These are phyloP conservation scores for Nakazawaea holstii DNA, from an alignment of 805 yeast species.

Conservation along the genomic window DNA sequence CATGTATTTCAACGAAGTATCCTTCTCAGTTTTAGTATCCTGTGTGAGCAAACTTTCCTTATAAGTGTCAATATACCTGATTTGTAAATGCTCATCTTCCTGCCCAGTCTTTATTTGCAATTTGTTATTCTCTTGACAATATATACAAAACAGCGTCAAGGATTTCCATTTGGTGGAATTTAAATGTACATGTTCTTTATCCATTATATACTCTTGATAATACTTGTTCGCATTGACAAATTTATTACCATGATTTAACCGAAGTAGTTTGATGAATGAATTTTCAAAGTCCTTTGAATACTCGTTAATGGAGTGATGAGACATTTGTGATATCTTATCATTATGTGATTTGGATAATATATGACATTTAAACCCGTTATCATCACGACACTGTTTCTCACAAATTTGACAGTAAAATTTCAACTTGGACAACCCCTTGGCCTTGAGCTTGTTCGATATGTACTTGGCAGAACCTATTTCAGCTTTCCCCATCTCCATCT, in stretches of 20 bases:
- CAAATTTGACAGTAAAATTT: slow-evolving; percentile 90
- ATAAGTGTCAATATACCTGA: slow-evolving; percentile 52
- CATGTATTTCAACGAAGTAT: slow-evolving; percentile 35
- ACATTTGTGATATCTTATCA: slow-evolving; percentile 45
- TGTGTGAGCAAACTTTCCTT: slow-evolving; percentile 40
- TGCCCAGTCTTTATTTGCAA: slow-evolving; percentile 43
- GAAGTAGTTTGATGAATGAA: slow-evolving; percentile 60
- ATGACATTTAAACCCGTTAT: slow-evolving; percentile 92
- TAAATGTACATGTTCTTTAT: slow-evolving; percentile 83
- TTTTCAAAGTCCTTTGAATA: slow-evolving; percentile 55
- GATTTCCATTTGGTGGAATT: slow-evolving; percentile 81
- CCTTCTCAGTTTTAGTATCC: slow-evolving; percentile 39
- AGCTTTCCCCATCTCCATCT: slow-evolving; percentile 25
- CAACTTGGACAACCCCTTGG: slow-evolving; percentile 80
- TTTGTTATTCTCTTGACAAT: slow-evolving; percentile 51
- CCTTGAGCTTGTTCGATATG: slow-evolving; percentile 70
- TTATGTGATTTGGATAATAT: slow-evolving; percentile 76
- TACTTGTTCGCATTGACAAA: slow-evolving; percentile 74
- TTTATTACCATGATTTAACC: slow-evolving; percentile 76
- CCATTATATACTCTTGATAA: slow-evolving; percentile 84
- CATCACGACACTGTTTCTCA: slow-evolving; percentile 90
- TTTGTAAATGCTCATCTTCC: slow-evolving; percentile 28
- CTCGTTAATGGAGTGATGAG: slow-evolving; percentile 44
- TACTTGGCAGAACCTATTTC: slow-evolving; percentile 47
- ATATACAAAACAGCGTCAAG: slow-evolving; percentile 60